Percentiles rank a stretch among this genome's conserved stretches.
Conservation (phyloP, 1,284 basidiomycete species). For the Ceratobasidium sp. region DNA sequence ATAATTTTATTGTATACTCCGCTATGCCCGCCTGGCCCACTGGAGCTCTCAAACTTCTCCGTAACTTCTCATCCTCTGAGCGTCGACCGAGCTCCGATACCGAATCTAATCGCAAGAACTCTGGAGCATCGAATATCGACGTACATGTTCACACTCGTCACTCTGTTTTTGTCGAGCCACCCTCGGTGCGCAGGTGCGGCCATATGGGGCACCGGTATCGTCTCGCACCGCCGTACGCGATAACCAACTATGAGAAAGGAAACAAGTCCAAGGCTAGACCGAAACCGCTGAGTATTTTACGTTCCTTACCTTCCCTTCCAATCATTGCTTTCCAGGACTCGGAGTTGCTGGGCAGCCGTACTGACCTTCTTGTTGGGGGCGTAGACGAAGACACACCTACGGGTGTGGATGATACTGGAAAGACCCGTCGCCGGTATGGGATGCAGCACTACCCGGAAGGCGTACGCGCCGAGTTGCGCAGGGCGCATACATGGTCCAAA, state of each 20-base stretch:
- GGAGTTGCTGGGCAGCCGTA: slow-evolving; percentile 22
- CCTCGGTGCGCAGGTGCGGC: neutral
- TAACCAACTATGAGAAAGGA: slow-evolving; percentile 10
- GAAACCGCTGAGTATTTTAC: slow-evolving; percentile 36
- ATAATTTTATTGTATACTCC: slow-evolving; percentile 9
- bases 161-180: slow-evolving; percentile 28
- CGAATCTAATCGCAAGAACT: neutral
- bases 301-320: slow-evolving; percentile 32
- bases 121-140: slow-evolving; percentile 1
- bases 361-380: neutral
- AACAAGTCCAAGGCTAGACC: slow-evolving; percentile 13
- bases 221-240: slow-evolving; percentile 3
- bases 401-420: neutral
- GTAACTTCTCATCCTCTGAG: slow-evolving; percentile 2
- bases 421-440: slow-evolving; percentile 29
- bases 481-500: neutral
- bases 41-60: slow-evolving; percentile 26
- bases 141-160: slow-evolving; percentile 33
- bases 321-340: slow-evolving; percentile 13
- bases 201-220: slow-evolving; percentile 1
- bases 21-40: slow-evolving; percentile 34
- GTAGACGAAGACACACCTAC: slow-evolving; percentile 9
- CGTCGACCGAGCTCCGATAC: slow-evolving; percentile 1
- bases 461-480: slow-evolving; percentile 30
- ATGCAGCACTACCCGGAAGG: slow-evolving; percentile 33